A percentile compares a stretch with the other conserved stretches of the same genome.
Evolutionary conservation across 2,329 filamentous ascomycete species (phyloP).

Genomic region (Ophiocordyceps robertsii): DNA sequence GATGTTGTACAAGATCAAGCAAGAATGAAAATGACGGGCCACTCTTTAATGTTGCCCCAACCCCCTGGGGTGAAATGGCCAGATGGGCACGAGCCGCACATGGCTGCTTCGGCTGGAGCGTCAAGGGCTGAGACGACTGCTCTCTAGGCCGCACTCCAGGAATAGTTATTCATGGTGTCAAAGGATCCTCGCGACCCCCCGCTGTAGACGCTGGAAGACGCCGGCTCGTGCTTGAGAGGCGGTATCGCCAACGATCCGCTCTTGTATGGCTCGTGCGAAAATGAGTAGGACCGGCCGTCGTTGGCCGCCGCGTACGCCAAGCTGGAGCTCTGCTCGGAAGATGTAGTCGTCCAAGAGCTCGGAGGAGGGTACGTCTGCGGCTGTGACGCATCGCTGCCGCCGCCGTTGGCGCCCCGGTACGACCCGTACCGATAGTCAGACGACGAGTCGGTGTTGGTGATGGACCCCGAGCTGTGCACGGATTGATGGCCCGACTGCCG

Average conservation of each 20-base stretch:
- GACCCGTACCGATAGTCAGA: constrained; percentile 45
- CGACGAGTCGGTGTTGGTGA: constrained; percentile 30
- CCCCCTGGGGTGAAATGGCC: too few species aligned
- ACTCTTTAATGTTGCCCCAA: too few species aligned
- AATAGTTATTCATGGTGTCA: constrained; percentile 40
- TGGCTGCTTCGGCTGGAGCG: too few species aligned
- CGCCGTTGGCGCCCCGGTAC: constrained; percentile 10
- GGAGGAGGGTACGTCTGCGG: constrained; percentile 37
- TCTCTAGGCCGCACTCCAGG: constrained; percentile 37
- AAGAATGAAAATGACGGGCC: too few species aligned
- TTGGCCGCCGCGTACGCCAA: constrained; percentile 25
- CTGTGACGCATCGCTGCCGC: constrained; percentile 17
- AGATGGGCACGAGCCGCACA: too few species aligned
- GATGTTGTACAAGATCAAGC: too few species aligned
- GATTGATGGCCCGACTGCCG: constrained; percentile 41
- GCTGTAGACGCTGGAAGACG: constrained; percentile 26
- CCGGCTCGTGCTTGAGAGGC: constrained; percentile 20
- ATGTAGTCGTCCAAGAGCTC: constrained; percentile 36
- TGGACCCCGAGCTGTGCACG: constrained; percentile 34
- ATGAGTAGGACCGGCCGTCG: constrained; percentile 36
- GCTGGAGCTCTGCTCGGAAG: constrained; percentile 30
- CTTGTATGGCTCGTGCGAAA: constrained; percentile 34
- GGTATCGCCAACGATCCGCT: constrained; percentile 10
- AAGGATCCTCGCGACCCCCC: constrained; percentile 28
- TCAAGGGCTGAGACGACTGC: neutral